Evolutionary conservation across 108 stramenopile genomes (phyloP).

Genomic region (Asterionellopsis glacialis): DNA sequence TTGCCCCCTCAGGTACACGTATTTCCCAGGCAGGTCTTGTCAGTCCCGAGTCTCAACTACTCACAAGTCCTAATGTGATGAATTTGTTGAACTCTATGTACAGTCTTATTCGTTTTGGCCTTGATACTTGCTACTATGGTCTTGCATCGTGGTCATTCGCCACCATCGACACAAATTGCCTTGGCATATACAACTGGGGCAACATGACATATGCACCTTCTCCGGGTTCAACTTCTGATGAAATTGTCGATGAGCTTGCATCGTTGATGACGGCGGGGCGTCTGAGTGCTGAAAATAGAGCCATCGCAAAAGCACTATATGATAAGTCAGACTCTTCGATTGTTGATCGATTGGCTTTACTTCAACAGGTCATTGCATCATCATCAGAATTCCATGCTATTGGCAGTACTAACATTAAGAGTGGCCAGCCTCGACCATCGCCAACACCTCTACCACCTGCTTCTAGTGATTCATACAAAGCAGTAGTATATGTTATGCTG

Average conservation of each 20-base stretch:
- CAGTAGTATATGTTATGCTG: conserved; percentile 52
- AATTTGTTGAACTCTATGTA: conserved; percentile 34
- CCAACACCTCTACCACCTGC: not conserved
- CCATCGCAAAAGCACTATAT: conserved; percentile 28
- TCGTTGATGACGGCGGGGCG: conserved; percentile 50
- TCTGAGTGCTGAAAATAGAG: conserved; percentile 32
- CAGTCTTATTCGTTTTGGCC: conserved; percentile 46
- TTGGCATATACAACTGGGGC: not conserved
- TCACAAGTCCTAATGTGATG: conserved; percentile 10
- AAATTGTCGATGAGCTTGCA: conserved; percentile 49
- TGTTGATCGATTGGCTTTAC: not conserved
- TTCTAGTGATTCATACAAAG: conserved; percentile 41
- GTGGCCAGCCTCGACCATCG: not conserved
- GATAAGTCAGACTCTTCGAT: conserved; percentile 1
- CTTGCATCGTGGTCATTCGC: conserved; percentile 13
- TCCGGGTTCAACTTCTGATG: conserved; percentile 6
- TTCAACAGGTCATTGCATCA: conserved; percentile 23
- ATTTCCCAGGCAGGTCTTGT: conserved; percentile 4
- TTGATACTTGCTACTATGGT: conserved; percentile 35
- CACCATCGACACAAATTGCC: no score
- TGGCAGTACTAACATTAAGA: conserved; percentile 7
- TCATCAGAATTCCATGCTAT: conserved; percentile 52
- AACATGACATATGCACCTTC: conserved; percentile 13
- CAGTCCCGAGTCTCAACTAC: conserved; percentile 17
- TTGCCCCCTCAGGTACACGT: conserved; percentile 10